A percentile compares a stretch with the other conserved stretches of the same genome.
Conservation (phyloP, 2,329 filamentous ascomycete genomes). For the Aureobasidium lini region DNA sequence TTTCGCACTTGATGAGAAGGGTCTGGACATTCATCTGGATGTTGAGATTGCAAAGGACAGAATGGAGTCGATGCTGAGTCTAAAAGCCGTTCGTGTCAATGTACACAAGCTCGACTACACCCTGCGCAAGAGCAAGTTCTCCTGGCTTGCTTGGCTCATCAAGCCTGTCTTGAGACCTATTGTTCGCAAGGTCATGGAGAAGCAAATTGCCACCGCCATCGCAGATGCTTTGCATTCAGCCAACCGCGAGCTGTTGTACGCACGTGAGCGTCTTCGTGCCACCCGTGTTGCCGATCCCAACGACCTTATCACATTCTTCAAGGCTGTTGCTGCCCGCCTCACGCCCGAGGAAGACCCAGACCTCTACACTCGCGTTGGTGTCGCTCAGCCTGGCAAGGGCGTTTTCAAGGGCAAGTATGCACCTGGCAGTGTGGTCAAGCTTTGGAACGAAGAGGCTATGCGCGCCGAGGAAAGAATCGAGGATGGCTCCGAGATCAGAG, state of each 20-base stretch:
- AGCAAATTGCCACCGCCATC: constrained; percentile 66
- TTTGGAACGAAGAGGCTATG: constrained; percentile 78
- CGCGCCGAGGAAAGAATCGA: constrained; percentile 66
- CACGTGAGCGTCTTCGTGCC: constrained; percentile 76
- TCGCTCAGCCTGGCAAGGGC: constrained; percentile 53
- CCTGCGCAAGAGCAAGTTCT: constrained; percentile 66
- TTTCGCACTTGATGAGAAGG: constrained; percentile 77
- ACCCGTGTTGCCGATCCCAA: constrained; percentile 74
- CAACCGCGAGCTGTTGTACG: constrained; percentile 81
- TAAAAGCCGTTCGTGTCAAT: constrained; percentile 67
- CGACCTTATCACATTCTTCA: constrained; percentile 74
- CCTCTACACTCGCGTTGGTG: constrained; percentile 63
- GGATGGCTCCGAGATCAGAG: constrained; percentile 56
- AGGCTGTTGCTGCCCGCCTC: constrained; percentile 70
- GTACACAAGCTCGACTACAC: constrained; percentile 83
- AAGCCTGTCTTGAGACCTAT: constrained; percentile 79
- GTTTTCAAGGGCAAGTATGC: constrained; percentile 81
- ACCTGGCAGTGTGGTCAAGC: constrained; percentile 77
- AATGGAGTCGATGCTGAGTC: constrained; percentile 71
- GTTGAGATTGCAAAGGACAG: constrained; percentile 72
- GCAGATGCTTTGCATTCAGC: constrained; percentile 60
- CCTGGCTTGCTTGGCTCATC: constrained; percentile 71
- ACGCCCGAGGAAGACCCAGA: constrained; percentile 67
- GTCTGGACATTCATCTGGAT: constrained; percentile 79
- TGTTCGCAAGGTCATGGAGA: constrained; percentile 70